These are phyloP conservation scores for Mycena galericulata DNA, from an alignment of 768 basidiomycete genomes.

Conservation along the genomic window DNA sequence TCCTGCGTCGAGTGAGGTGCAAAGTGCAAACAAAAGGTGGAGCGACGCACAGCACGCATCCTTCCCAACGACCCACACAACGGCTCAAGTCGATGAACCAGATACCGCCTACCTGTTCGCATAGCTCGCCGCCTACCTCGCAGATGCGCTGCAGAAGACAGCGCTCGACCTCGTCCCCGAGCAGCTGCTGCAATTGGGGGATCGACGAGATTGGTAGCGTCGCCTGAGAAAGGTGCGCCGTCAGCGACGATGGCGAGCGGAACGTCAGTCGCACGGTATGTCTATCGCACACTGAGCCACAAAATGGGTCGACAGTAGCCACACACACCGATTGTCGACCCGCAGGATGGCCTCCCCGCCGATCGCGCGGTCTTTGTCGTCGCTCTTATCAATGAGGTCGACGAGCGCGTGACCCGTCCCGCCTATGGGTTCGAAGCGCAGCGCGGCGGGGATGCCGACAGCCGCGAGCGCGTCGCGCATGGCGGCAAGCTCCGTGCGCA, in stretches of 20 bases:
- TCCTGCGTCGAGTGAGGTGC: slow-evolving; percentile 52
- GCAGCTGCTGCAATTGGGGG: slow-evolving; percentile 78
- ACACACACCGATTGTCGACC: slow-evolving; percentile 60
- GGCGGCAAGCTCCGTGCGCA: slow-evolving; percentile 68
- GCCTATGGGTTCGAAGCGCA: slow-evolving; percentile 74
- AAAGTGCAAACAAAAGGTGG: neutral
- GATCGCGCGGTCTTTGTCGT: slow-evolving; percentile 37
- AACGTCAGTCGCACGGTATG: slow-evolving; percentile 84
- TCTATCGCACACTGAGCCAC: slow-evolving; percentile 47
- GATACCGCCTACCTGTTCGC: slow-evolving; percentile 67
- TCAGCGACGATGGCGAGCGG: slow-evolving; percentile 77
- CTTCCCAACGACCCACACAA: slow-evolving; percentile 85
- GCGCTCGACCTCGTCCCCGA: slow-evolving; percentile 82
- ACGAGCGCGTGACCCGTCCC: slow-evolving; percentile 74
- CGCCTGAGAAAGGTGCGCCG: slow-evolving; percentile 85
- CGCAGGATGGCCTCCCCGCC: slow-evolving; percentile 72
- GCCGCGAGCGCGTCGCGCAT: slow-evolving; percentile 59
- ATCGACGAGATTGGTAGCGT: slow-evolving; percentile 80
- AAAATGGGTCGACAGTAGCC: neutral
- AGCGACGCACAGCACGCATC: slow-evolving; percentile 73
- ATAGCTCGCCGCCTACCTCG: slow-evolving; percentile 68
- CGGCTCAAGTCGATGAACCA: slow-evolving; percentile 86
- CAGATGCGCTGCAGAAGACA: slow-evolving; percentile 78
- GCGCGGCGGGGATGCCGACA: slow-evolving; percentile 66
- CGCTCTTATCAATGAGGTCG: slow-evolving; percentile 52